Evolutionary conservation across 179 eudicot species (phyloP), one percentile per base, ranked within the genome.

Genomic region (Carnegiea gigantea): DNA sequence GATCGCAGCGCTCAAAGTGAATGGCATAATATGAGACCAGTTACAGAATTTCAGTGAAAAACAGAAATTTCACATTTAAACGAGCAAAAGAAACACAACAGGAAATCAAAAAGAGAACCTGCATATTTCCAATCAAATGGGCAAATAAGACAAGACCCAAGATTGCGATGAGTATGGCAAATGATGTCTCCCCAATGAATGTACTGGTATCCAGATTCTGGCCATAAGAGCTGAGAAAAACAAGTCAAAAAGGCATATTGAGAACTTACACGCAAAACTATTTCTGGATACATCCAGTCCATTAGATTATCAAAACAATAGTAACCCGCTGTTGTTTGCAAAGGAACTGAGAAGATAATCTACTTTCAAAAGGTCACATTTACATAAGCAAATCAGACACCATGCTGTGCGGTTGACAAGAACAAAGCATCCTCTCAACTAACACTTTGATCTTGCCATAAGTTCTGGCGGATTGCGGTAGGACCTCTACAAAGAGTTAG

Each of bases 101-200:
- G 15, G 33, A 7, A 14, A 28, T 10, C 33, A 65, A 15, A 28
- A 65, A 6, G 1, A 70, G 23, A 15, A 92, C 99, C 99, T 95
- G 98, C 99, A 95, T 95, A 78, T 95, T 95, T 65, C 99, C 99
- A 82, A 95, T 95, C 77, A 95, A 89, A 87, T 95, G 99, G 3
- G 99, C 93, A 73, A 95, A 95, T 57, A 95, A 85, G 81, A 95
- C 95, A 51, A 95, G 98, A 77, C 98, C 99, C 81, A 92, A 78
- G 77, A 95, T 95, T 80, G 99, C 97, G 24, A 95, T 94, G 77
- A 95, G 96, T 85, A 95, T 95, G 36, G 99, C 91, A 89, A 95
- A 95, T 73, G 90, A 78, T 9, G 99, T 94, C 86, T 95, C 98
- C 74, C 93, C 98, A n/a, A 95, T 92, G 81, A 88, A 92, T 54